Base-by-base conservation (phyloP, 108 stramenopile species). In the Skeletonema potamos region DNA sequence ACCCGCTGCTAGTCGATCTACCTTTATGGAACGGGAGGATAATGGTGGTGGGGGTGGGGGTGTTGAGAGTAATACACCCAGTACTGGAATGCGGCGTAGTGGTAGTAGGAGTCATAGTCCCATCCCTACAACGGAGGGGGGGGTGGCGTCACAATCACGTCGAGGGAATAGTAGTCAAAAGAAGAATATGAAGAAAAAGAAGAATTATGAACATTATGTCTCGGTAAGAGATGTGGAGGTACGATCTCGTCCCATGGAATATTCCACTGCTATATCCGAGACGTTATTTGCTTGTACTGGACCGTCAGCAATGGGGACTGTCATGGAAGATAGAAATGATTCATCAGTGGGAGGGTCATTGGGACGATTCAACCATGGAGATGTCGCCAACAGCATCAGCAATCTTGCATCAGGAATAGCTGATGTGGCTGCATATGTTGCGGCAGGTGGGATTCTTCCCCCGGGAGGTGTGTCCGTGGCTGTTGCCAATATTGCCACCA, bases 1-100 rank as follows among this genome's bases (percentile, higher is more conserved):
- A 26, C 90, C 92, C 10, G 72, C 89, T 5, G 70, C 78, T 26
- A 83, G 87, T 4, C 76, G 89, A 30, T 74, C 80, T 24, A 82
- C 86, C 22, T 77, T 76, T 72, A 75, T 57, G 33, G 82, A 86
- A 79, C 81, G 86, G 15, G 62, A 76, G 28, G 62, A 78, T 62
- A 70, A 74, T 60, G 62, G 51, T 12, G 64, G 76, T 20, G 41
- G 24, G 1, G 37, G 29, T 41, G 4, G 41, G 18, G 28, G 17
- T 17, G 22, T 20, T n/a, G 13, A 60, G 12, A 54, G 63, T 20
- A 1, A 2, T 22, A 55, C 59, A 27, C 18, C 58, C 13, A 30
- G 55, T 18, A 72, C 55, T 28, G 18, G 26, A 34, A n/a, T 29
- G 7, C 22, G 20, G 12, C 48, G n/a, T 54, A 15, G 56, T n/a